phyloP scores from a whole-genome alignment of 1,284 basidiomycete species.

The Leccinum griseonigrum region DNA sequence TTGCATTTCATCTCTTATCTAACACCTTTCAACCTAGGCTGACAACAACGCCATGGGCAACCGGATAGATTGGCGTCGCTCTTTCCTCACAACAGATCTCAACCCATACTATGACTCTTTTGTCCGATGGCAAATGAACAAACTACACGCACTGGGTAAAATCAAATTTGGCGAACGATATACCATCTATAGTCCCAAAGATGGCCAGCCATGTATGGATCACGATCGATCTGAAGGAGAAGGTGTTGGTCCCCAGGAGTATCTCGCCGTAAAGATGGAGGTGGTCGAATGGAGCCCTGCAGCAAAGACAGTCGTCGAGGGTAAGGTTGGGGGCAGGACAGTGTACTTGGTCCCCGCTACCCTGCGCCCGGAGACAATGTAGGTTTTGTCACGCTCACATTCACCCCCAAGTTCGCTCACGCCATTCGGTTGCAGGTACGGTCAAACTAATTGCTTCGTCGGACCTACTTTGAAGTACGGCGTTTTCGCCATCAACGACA shows the following conservation, averaged over 20 bases:
- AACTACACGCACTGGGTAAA: conserved; percentile 80
- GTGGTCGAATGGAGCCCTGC: conserved; percentile 79
- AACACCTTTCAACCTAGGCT: conserved; percentile 39
- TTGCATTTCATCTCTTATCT: background rate
- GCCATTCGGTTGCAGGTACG: conserved; percentile 61
- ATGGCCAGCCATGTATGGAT: conserved; percentile 99
- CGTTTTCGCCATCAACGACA: conserved; percentile 83
- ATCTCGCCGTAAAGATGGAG: conserved; percentile 95
- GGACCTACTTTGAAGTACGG: conserved; percentile 92
- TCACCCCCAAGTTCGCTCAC: conserved; percentile 12
- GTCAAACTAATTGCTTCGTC: conserved; percentile 98
- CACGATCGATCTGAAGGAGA: conserved; percentile 97
- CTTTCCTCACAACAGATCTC: conserved; percentile 92
- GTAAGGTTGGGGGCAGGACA: conserved; percentile 73
- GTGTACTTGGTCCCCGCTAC: conserved; percentile 95
- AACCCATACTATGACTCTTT: conserved; percentile 99
- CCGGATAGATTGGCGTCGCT: conserved; percentile 96
- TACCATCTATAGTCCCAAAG: conserved; percentile 99
- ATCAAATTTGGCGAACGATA: conserved; percentile 99
- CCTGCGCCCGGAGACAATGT: conserved; percentile 97
- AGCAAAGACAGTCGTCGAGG: conserved; percentile 61
- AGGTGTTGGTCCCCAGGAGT: conserved; percentile 94
- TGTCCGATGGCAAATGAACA: conserved; percentile 98
- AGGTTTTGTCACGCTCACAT: conserved; percentile 14
- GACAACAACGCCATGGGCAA: conserved; percentile 90